phyloP scores from a whole-genome alignment of 108 stramenopile genomes.

The Nannochloropsis granulata region DNA sequence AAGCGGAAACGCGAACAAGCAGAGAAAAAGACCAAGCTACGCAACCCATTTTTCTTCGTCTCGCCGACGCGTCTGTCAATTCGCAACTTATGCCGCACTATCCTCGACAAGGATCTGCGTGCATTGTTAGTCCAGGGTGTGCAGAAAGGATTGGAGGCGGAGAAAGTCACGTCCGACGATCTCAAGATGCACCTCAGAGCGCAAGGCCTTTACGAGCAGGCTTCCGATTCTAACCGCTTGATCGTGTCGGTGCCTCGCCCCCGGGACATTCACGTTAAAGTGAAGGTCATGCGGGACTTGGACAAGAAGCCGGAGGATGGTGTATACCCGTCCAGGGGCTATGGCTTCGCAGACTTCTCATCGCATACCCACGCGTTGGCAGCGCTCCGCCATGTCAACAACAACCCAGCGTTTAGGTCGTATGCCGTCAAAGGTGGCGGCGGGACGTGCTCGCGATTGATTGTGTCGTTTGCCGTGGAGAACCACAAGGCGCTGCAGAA shows the following conservation, averaged over 20 bases:
- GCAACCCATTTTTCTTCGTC: conserved; percentile 90
- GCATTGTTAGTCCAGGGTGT: conserved; percentile 52
- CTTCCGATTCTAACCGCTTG: neutral
- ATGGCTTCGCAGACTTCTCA: conserved; percentile 93
- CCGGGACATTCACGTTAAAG: conserved; percentile 38
- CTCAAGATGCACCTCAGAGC: conserved; percentile 38
- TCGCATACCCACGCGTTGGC: conserved; percentile 90
- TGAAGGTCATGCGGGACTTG: conserved; percentile 60
- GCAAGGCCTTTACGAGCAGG: conserved; percentile 7
- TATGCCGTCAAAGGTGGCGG: conserved; percentile 15
- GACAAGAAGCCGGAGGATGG: conserved; percentile 43
- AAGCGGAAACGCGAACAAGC: conserved; percentile 68
- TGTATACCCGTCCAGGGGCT: conserved; percentile 62
- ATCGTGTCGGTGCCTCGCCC: neutral
- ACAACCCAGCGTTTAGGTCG: conserved; percentile 66
- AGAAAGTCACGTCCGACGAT: conserved; percentile 57
- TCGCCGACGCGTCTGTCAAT: conserved; percentile 72
- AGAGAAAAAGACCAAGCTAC: conserved; percentile 82
- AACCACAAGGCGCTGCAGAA: conserved; percentile 13
- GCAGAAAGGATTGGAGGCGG: conserved; percentile 49
- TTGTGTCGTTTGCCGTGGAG: conserved; percentile 40
- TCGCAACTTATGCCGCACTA: conserved; percentile 57
- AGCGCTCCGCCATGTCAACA: conserved; percentile 82
- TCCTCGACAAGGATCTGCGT: conserved; percentile 64
- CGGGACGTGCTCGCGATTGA: conserved; percentile 17